Conservation (phyloP, 1,284 basidiomycete species). For the Leccinum subatratum region DNA sequence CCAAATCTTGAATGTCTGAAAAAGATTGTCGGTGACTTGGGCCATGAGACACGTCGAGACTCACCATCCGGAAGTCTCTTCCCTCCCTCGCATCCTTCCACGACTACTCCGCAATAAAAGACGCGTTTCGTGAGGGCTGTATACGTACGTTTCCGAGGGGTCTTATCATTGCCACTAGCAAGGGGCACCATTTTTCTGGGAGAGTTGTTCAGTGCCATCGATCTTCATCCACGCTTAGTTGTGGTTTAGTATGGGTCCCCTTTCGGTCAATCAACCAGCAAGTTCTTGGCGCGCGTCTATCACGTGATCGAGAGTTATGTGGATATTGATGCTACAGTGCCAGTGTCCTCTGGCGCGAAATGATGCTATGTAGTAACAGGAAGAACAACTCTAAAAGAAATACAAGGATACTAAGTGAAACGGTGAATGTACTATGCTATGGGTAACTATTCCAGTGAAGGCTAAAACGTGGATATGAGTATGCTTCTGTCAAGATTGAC, state of each 20-base stretch:
- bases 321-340: background rate
- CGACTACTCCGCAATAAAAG: slow-evolving; percentile 77
- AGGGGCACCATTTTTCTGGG: slow-evolving; percentile 71
- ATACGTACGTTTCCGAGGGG: slow-evolving; percentile 37
- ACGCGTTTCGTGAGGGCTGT: slow-evolving; percentile 61
- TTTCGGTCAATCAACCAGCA: background rate
- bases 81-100: slow-evolving; percentile 69
- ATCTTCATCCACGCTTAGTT: slow-evolving; percentile 21
- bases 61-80: slow-evolving; percentile 64
- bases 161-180: slow-evolving; percentile 55
- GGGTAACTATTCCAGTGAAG: slow-evolving; percentile 12
- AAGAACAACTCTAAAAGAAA: slow-evolving; percentile 12
- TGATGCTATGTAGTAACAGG: slow-evolving; percentile 1
- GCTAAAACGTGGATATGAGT: slow-evolving; percentile 14
- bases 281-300: slow-evolving; percentile 4
- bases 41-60: slow-evolving; percentile 16
- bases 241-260: slow-evolving; percentile 7
- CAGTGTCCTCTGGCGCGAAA: too few relatives aligned
- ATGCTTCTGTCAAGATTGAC: slow-evolving; percentile 19
- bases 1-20: slow-evolving; percentile 72
- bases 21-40: slow-evolving; percentile 3
- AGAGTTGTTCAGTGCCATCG: slow-evolving; percentile 48
- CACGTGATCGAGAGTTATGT: slow-evolving; percentile 26
- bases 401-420: slow-evolving; percentile 19
- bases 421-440: slow-evolving; percentile 11